A percentile compares a stretch with the other conserved stretches of the same genome.
Evolutionary conservation across 2,329 filamentous ascomycete species (phyloP).

Genomic region (Alternaria sp.): DNA sequence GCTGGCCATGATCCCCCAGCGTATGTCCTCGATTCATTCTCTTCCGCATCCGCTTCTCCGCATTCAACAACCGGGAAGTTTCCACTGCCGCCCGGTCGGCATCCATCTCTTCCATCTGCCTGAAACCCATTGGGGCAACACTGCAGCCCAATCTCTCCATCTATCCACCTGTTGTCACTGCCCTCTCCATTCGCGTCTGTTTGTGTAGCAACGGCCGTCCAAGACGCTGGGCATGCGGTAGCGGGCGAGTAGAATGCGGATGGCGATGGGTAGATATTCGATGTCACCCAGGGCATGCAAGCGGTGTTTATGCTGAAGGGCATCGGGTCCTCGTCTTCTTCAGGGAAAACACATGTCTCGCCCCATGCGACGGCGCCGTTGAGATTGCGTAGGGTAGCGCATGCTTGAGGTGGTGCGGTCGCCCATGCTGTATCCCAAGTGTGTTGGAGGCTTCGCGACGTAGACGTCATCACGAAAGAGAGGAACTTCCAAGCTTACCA

Average conservation of each 20-base stretch:
- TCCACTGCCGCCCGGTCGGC: constrained; percentile 17
- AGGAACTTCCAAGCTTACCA: not conserved
- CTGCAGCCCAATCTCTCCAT: constrained; percentile 28
- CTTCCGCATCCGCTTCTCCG: constrained; percentile 31
- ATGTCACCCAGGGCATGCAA: constrained; percentile 32
- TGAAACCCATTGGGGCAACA: constrained; percentile 32
- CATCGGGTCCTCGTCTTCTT: constrained; percentile 70
- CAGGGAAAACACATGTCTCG: constrained; percentile 82
- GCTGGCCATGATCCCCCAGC: constrained; percentile 18
- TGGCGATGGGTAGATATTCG: constrained; percentile 7
- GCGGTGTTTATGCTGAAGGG: constrained; percentile 78
- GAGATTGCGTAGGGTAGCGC: constrained; percentile 24
- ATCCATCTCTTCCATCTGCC: constrained; percentile 15
- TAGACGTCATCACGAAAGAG: constrained; percentile 14
- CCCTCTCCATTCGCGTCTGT: constrained; percentile 11
- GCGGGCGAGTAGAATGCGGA: constrained; percentile 31
- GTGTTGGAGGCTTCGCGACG: constrained; percentile 19
- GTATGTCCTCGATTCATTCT: constrained; percentile 21
- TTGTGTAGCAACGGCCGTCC: constrained; percentile 28
- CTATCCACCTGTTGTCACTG: constrained; percentile 17
- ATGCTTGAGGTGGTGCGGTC: constrained; percentile 22
- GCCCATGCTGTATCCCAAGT: constrained; percentile 24
- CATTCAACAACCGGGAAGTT: constrained; percentile 19
- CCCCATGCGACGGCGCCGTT: constrained; percentile 64
- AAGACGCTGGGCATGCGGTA: constrained; percentile 27